Conservation (phyloP, 371 early-diverging fungal genomes). For the Synchytrium microbalum region DNA sequence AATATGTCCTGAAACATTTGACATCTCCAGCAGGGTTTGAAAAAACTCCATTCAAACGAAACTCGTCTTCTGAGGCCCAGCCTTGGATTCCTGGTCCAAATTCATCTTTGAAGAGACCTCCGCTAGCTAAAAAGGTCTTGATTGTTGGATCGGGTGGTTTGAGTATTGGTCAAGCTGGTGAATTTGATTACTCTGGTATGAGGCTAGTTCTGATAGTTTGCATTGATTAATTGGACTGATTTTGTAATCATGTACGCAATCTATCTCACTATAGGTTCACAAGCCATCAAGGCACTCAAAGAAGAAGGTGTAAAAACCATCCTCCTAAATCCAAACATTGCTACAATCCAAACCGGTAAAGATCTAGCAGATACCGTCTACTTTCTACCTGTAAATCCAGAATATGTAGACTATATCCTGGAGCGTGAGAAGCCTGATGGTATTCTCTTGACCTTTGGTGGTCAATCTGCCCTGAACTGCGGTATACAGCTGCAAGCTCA, state of each 20-base stretch:
- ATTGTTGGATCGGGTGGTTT: conserved; percentile 91
- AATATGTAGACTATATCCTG: conserved; percentile 79
- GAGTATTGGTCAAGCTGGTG: conserved; percentile 94
- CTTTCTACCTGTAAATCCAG: conserved; percentile 91
- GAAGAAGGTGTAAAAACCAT: conserved; percentile 84
- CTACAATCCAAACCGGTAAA: conserved; percentile 93
- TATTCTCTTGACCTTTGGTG: conserved; percentile 87
- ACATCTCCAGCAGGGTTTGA: too few relatives aligned
- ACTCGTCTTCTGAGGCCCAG: too few relatives aligned
- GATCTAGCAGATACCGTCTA: conserved; percentile 87
- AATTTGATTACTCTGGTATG: conserved; percentile 90
- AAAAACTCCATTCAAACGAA: too few relatives aligned
- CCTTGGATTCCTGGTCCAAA: too few relatives aligned
- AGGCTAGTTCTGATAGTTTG: background rate
- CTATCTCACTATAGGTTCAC: conserved; percentile 44
- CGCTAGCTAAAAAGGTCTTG: conserved; percentile 74
- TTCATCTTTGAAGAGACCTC: conserved; percentile 19
- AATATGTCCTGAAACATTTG: too few relatives aligned
- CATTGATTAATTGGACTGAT: background rate
- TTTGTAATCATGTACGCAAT: background rate
- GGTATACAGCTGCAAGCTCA: conserved; percentile 76
- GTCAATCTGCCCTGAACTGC: conserved; percentile 88
- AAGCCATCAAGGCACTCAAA: conserved; percentile 92
- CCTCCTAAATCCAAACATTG: conserved; percentile 93
- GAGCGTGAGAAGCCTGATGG: conserved; percentile 90